A percentile compares a stretch with the other conserved stretches of the same genome.
Evolutionary conservation across 768 basidiomycete species (phyloP).

Genomic region (Filobasidium wieringae): DNA sequence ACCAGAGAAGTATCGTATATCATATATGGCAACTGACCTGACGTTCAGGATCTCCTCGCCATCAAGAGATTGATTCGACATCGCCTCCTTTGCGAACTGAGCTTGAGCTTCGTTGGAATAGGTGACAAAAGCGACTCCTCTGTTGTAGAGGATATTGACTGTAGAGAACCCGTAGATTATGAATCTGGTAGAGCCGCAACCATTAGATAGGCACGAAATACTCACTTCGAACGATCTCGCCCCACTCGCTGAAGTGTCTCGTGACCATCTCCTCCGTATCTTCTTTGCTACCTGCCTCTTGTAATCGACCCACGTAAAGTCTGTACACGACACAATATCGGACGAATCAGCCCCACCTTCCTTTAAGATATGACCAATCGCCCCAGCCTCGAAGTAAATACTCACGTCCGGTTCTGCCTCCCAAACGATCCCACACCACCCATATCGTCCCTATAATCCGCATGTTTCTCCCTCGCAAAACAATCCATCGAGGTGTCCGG

Average conservation of each 20-base stretch:
- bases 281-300: conserved; percentile 51
- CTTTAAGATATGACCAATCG: background rate
- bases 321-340: too few relatives aligned
- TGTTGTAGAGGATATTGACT: conserved; percentile 86
- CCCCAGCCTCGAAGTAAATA: background rate
- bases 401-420: conserved; percentile 69
- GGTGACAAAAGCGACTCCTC: conserved; percentile 94
- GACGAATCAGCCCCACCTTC: too few relatives aligned
- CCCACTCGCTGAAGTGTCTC: conserved; percentile 93
- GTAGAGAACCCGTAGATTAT: background rate
- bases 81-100: conserved; percentile 94
- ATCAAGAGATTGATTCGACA: conserved; percentile 96
- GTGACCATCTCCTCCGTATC: conserved; percentile 86
- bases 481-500: conserved; percentile 93
- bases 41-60: conserved; percentile 97
- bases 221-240: conserved; percentile 79
- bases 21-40: conserved; percentile 42
- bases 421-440: conserved; percentile 97
- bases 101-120: conserved; percentile 75
- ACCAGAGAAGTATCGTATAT: background rate
- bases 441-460: conserved; percentile 98
- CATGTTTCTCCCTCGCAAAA: conserved; percentile 91
- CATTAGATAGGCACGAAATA: conserved; percentile 19
- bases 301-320: conserved; percentile 84
- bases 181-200: background rate